Percentiles rank a stretch among this genome's conserved stretches.
Evolutionary conservation across 768 basidiomycete species (phyloP).

Genomic region (Roridomyces roridus): DNA sequence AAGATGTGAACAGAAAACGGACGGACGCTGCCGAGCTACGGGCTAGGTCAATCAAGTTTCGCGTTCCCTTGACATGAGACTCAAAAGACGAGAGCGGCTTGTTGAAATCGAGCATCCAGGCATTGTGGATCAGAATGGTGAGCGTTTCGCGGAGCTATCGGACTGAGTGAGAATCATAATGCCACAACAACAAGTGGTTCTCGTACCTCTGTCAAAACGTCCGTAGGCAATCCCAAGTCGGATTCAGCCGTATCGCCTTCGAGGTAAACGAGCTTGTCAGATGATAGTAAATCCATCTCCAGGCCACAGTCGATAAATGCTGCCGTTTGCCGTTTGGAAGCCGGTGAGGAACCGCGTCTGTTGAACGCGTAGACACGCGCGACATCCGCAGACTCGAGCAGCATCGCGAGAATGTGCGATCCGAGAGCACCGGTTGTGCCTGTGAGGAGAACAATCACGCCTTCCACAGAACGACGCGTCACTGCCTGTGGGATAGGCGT

Average conservation of each 20-base stretch:
- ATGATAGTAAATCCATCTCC: slow-evolving; percentile 32
- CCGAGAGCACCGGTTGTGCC: slow-evolving; percentile 51
- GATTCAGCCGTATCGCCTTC: slow-evolving; percentile 41
- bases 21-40: slow-evolving; percentile 7
- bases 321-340: slow-evolving; percentile 32
- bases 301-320: slow-evolving; percentile 42
- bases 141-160: slow-evolving; percentile 37
- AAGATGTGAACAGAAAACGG: no score
- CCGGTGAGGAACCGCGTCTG: slow-evolving; percentile 22
- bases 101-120: no score
- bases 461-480: background rate
- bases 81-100: slow-evolving; percentile 49
- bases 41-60: slow-evolving; percentile 38
- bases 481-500: background rate
- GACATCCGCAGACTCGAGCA: slow-evolving; percentile 30
- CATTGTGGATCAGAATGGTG: slow-evolving; percentile 48
- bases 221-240: slow-evolving; percentile 33
- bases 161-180: background rate
- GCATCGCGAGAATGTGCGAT: slow-evolving; percentile 38
- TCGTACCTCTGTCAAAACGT: slow-evolving; percentile 37
- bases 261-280: slow-evolving; percentile 39
- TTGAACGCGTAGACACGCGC: slow-evolving; percentile 40
- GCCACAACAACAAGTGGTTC: background rate
- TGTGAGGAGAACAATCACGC: slow-evolving; percentile 40
- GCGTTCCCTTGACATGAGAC: slow-evolving; percentile 44